Percentiles rank a stretch among this genome's conserved stretches.
Conservation (phyloP, 1,284 basidiomycete species). For the Moesziomyces antarcticus region DNA sequence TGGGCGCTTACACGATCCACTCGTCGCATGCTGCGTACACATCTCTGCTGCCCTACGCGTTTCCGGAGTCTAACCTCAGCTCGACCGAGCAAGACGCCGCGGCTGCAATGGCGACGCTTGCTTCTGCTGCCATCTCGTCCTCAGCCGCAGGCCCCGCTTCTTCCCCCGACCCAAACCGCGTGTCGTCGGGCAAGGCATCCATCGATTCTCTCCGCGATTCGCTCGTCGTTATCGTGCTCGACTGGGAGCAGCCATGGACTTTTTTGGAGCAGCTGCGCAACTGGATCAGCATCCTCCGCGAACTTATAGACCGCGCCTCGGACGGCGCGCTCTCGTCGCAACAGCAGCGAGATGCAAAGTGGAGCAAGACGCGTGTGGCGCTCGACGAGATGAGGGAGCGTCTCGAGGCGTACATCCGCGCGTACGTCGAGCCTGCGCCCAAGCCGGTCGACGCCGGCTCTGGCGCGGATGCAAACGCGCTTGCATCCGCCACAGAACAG, state of each 20-base stretch:
- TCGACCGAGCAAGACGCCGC: constrained; percentile 30
- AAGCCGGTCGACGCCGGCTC: constrained; percentile 30
- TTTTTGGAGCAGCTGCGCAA: constrained; percentile 86
- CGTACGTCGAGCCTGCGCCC: constrained; percentile 83
- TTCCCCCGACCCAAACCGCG: not conserved
- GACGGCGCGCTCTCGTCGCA: constrained; percentile 38
- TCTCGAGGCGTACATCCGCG: constrained; percentile 84
- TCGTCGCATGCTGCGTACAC: constrained; percentile 80
- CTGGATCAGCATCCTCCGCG: constrained; percentile 75
- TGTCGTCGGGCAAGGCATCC: constrained; percentile 27
- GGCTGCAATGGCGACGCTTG: constrained; percentile 27
- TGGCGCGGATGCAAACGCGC: not conserved
- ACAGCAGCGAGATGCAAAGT: constrained; percentile 78
- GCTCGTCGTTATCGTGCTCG: constrained; percentile 85
- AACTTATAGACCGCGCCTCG: constrained; percentile 74
- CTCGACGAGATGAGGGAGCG: constrained; percentile 78
- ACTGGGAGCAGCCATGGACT: constrained; percentile 93
- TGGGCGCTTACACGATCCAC: constrained; percentile 89
- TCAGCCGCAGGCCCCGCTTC: constrained; percentile 3
- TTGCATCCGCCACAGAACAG: not conserved
- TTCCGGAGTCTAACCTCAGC: constrained; percentile 73
- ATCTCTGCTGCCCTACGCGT: constrained; percentile 82
- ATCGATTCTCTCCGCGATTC: constrained; percentile 77
- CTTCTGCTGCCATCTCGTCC: constrained; percentile 14
- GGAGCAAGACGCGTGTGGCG: constrained; percentile 70